These are phyloP conservation scores for Colletotrichum orbiculare DNA, from an alignment of 2,329 filamentous ascomycete species.

Conservation along the genomic window DNA sequence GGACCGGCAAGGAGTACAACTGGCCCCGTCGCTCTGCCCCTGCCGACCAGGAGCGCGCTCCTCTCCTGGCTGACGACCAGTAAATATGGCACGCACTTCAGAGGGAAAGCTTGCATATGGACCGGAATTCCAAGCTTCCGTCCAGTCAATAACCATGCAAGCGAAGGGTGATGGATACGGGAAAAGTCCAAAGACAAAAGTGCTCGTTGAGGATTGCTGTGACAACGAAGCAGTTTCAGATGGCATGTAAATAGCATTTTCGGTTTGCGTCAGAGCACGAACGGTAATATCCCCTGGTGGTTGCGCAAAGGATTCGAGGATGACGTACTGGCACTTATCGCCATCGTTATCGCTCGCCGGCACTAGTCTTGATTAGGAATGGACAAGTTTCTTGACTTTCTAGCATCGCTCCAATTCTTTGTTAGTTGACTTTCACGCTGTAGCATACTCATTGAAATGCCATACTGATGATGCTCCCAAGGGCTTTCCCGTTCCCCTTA, in stretches of 20 bases:
- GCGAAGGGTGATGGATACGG: not conserved
- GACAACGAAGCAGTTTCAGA: conserved; percentile 5
- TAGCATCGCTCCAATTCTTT: conserved; percentile 7
- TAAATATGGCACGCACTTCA: not conserved
- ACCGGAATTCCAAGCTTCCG: conserved; percentile 8
- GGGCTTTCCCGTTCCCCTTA: conserved; percentile 71
- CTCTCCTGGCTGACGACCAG: conserved; percentile 64
- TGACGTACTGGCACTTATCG: conserved; percentile 35
- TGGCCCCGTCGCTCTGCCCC: conserved; percentile 56
- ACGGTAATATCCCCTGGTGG: conserved; percentile 12
- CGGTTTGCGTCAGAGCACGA: conserved; percentile 3
- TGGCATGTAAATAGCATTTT: conserved; percentile 31
- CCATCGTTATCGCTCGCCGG: conserved; percentile 20
- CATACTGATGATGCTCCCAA: conserved; percentile 20
- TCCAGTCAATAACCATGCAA: conserved; percentile 1
- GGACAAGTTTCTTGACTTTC: not conserved
- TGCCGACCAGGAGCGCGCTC: conserved; percentile 68
- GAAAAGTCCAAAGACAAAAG: conserved; percentile 4
- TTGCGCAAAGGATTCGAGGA: not conserved
- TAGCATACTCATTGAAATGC: not conserved
- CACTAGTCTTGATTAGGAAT: conserved; percentile 17
- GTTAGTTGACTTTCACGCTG: not conserved
- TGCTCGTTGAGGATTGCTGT: conserved; percentile 7
- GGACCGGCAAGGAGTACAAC: conserved; percentile 67
- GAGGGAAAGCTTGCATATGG: not conserved